Evolutionary conservation across 805 yeast genomes (phyloP).

Genomic region (Pichia deserticola): DNA sequence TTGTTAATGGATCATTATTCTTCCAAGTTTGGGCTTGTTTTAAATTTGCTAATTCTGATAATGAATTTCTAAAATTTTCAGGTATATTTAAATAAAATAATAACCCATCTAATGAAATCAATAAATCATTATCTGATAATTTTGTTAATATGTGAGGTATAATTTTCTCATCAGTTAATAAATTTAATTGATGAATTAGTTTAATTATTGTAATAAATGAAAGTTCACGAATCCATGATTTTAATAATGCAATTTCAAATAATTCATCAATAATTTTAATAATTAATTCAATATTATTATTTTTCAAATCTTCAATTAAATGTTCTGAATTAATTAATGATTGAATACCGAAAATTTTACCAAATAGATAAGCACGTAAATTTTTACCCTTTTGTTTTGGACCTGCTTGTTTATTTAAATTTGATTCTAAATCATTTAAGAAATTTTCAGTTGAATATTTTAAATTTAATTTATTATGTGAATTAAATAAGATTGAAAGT

Average conservation of each 20-base stretch:
- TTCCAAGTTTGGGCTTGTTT: conserved; percentile 46
- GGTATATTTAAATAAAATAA: conserved; percentile 60
- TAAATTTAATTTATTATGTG: neutral
- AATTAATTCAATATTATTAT: conserved; percentile 19
- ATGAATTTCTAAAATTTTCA: conserved; percentile 11
- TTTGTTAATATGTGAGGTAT: conserved; percentile 28
- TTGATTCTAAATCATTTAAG: conserved; percentile 28
- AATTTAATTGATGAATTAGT: conserved; percentile 30
- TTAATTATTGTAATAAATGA: conserved; percentile 63
- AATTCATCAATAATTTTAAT: conserved; percentile 37
- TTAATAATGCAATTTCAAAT: conserved; percentile 50
- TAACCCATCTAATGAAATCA: conserved; percentile 71
- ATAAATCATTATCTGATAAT: conserved; percentile 46
- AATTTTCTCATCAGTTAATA: conserved; percentile 13
- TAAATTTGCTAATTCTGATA: conserved; percentile 17
- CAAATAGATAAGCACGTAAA: conserved; percentile 73
- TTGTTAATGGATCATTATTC: conserved; percentile 62
- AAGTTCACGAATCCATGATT: conserved; percentile 85
- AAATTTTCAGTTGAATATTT: conserved; percentile 32
- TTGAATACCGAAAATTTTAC: conserved; percentile 79
- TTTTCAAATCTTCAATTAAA: conserved; percentile 16
- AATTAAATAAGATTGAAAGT: conserved; percentile 27
- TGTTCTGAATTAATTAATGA: conserved; percentile 53
- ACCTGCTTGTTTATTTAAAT: conserved; percentile 33
- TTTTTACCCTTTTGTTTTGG: conserved; percentile 65